A percentile compares a stretch with the other conserved stretches of the same genome.
These are phyloP conservation scores for Aspergillus alliaceus DNA, from an alignment of 2,329 filamentous ascomycete species.

Conservation along the genomic window DNA sequence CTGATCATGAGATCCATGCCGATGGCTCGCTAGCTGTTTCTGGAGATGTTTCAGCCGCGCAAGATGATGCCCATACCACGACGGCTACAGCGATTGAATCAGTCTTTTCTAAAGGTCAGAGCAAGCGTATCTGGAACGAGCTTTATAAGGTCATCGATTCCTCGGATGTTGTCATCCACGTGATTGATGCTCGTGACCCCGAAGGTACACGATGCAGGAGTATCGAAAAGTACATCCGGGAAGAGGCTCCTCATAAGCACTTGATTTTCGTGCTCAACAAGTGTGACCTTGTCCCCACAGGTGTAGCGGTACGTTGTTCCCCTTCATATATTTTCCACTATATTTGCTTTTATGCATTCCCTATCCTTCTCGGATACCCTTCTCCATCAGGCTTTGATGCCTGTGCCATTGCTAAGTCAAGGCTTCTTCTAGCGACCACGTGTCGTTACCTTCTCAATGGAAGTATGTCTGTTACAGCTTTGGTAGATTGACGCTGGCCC, in stretches of 20 bases:
- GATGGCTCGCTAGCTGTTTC: conserved; percentile 66
- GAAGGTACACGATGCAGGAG: conserved; percentile 85
- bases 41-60: conserved; percentile 49
- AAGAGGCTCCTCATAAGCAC: conserved; percentile 96
- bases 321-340: conserved; percentile 5
- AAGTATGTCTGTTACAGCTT: conserved; percentile 96
- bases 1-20: conserved; percentile 75
- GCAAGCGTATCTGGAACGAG: conserved; percentile 96
- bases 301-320: conserved; percentile 79
- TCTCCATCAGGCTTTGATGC: conserved; percentile 20
- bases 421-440: conserved; percentile 65
- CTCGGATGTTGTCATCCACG: conserved; percentile 93
- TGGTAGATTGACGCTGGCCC: conserved; percentile 89
- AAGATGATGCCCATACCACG: conserved; percentile 44
- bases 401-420: conserved; percentile 79
- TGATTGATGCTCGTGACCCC: conserved; percentile 85
- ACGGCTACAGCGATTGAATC: conserved; percentile 69
- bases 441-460: conserved; percentile 63
- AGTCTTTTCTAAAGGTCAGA: conserved; percentile 92
- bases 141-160: conserved; percentile 94
- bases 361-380: conserved; percentile 8
- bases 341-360: conserved; percentile 3
- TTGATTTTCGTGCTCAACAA: conserved; percentile 88
- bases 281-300: conserved; percentile 88
- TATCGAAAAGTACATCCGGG: conserved; percentile 88